Percentiles rank a stretch among this genome's conserved stretches.
Conservation (phyloP, 306 rosid species). For the Vachellia pachyceras region DNA sequence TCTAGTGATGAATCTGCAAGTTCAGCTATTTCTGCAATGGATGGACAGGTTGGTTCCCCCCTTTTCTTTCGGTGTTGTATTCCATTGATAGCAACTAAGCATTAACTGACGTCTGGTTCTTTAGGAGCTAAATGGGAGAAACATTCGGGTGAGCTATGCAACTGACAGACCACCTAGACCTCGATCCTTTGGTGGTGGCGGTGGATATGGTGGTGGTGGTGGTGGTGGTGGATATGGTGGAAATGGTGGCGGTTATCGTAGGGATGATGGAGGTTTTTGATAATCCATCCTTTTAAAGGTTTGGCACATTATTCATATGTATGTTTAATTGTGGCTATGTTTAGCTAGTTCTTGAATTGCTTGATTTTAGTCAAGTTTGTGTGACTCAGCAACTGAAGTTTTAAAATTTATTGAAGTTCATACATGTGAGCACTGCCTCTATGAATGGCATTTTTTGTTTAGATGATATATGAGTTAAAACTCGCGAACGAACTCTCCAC, state of each 20-base stretch:
- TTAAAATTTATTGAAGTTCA: not conserved
- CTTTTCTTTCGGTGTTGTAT: not conserved
- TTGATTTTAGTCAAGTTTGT: not conserved
- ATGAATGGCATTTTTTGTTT: not conserved
- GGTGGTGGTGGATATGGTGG: too few relatives aligned
- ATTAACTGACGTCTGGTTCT: slow-evolving; percentile 34
- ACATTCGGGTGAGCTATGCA: slow-evolving; percentile 68
- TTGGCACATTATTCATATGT: not conserved
- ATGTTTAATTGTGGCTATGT: slow-evolving; percentile 2
- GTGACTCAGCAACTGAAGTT: not conserved
- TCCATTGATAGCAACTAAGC: not conserved
- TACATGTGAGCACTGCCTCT: not conserved
- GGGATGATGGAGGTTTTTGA: slow-evolving; percentile 47
- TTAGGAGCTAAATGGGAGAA: slow-evolving; percentile 73
- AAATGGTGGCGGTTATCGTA: slow-evolving; percentile 45
- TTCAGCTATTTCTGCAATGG: slow-evolving; percentile 73
- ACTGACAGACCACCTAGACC: slow-evolving; percentile 57
- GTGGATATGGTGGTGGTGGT: slow-evolving; percentile 48
- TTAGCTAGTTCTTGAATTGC: not conserved
- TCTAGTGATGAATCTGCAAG: slow-evolving; percentile 48
- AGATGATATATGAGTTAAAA: not conserved
- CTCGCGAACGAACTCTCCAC: not conserved
- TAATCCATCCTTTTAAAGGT: not conserved
- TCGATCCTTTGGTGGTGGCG: slow-evolving; percentile 39
- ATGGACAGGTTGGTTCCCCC: slow-evolving; percentile 68